Conservation (phyloP, 257 asterid species). For the Apocynum venetum region DNA sequence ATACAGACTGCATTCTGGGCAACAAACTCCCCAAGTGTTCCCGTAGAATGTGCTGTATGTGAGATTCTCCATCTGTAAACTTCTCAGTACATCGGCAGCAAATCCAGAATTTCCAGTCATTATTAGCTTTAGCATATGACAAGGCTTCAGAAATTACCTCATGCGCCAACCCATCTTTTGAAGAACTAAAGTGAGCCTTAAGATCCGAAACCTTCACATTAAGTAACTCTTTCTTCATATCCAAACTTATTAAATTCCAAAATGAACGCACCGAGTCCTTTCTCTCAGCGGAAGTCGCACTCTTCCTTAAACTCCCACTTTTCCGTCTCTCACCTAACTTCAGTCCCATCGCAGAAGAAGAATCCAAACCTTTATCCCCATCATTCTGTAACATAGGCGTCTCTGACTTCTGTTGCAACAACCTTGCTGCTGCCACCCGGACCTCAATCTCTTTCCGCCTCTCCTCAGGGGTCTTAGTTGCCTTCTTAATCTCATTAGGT, state of each 20-base stretch:
- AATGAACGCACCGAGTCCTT: constrained; percentile 56
- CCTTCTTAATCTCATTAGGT: constrained; percentile 76
- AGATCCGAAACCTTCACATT: constrained; percentile 45
- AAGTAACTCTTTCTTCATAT: constrained; percentile 48
- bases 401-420: constrained; percentile 69
- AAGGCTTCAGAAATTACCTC: constrained; percentile 65
- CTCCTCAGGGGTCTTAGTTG: constrained; percentile 69
- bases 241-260: constrained; percentile 56
- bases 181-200: constrained; percentile 50
- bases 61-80: constrained; percentile 42
- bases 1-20: constrained; percentile 68
- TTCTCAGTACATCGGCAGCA: constrained; percentile 69
- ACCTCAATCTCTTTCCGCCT: constrained; percentile 85
- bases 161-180: constrained; percentile 40
- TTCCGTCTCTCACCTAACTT: constrained; percentile 53
- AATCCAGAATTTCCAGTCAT: constrained; percentile 59
- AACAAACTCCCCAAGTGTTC: constrained; percentile 62
- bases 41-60: constrained; percentile 52
- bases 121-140: constrained; percentile 49
- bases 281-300: constrained; percentile 57
- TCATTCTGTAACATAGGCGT: constrained; percentile 32
- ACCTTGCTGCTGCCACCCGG: constrained; percentile 78
- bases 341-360: constrained; percentile 39
- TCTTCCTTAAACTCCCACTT: constrained; percentile 49
- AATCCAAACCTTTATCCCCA: constrained; percentile 49